Evolutionary conservation across 2,329 filamentous ascomycete genomes (phyloP).

Genomic region (Fusarium sp.): DNA sequence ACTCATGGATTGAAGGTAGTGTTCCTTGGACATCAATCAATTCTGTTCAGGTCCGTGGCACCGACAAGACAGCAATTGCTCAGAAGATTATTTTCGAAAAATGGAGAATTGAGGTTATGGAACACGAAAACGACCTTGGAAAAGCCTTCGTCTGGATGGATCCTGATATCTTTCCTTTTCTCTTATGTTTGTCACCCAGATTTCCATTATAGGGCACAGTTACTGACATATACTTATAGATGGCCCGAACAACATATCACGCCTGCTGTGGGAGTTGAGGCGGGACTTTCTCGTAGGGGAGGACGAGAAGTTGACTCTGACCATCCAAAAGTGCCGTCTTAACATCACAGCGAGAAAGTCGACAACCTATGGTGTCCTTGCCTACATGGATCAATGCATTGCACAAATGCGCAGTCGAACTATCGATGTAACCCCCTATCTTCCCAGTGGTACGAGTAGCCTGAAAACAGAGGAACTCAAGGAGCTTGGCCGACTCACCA

Average conservation of each 20-base stretch:
- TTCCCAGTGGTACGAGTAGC: slow-evolving; percentile 14
- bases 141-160: slow-evolving; percentile 55
- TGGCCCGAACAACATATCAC: slow-evolving; percentile 25
- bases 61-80: slow-evolving; percentile 57
- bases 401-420: slow-evolving; percentile 44
- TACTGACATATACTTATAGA: slow-evolving; percentile 19
- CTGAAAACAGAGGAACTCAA: slow-evolving; percentile 44
- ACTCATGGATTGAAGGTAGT: slow-evolving; percentile 58
- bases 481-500: slow-evolving; percentile 52
- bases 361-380: slow-evolving; percentile 51
- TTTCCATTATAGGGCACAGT: neutral
- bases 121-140: slow-evolving; percentile 59
- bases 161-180: slow-evolving; percentile 57
- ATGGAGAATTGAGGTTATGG: slow-evolving; percentile 64
- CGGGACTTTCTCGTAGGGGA: slow-evolving; percentile 50
- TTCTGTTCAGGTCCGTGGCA: slow-evolving; percentile 32
- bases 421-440: slow-evolving; percentile 45
- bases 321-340: slow-evolving; percentile 41
- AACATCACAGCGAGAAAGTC: slow-evolving; percentile 50
- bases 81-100: slow-evolving; percentile 60
- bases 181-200: slow-evolving; percentile 58
- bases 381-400: slow-evolving; percentile 52
- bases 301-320: slow-evolving; percentile 49
- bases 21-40: slow-evolving; percentile 55
- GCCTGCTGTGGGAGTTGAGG: slow-evolving; percentile 47